Percentiles rank a stretch among this genome's conserved stretches.
Conservation (phyloP, 2,329 filamentous ascomycete species). For the Aspergillus sergii region DNA sequence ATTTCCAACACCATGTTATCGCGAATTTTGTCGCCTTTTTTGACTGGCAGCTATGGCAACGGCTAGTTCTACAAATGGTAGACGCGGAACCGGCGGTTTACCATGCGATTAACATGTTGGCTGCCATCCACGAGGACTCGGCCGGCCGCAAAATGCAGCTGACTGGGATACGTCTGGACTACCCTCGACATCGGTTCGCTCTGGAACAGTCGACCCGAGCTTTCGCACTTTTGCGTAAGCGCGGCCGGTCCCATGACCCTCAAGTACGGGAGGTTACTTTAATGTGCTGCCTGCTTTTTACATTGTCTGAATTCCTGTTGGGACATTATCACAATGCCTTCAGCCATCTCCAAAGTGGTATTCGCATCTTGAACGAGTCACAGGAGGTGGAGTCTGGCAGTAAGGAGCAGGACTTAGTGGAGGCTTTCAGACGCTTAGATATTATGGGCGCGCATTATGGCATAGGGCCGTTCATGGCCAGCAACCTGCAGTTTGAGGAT, state of each 20-base stretch:
- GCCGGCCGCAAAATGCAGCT: background rate
- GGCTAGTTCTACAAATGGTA: conserved; percentile 6
- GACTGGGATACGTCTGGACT: rapidly evolving
- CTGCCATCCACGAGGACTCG: background rate
- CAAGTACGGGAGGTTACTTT: background rate
- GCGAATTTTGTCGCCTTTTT: background rate
- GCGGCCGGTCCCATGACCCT: background rate
- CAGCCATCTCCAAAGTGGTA: background rate
- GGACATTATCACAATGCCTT: background rate
- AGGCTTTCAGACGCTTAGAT: background rate
- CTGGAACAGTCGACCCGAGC: background rate
- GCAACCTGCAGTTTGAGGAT: background rate
- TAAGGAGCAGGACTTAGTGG: background rate
- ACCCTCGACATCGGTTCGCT: background rate
- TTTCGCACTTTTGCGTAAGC: background rate
- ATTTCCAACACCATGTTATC: conserved; percentile 3
- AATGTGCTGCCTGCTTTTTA: background rate
- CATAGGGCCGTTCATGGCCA: background rate
- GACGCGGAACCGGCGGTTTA: conserved; percentile 2
- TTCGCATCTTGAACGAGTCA: background rate
- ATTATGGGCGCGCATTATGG: background rate
- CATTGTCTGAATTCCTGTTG: background rate
- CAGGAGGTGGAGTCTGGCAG: background rate
- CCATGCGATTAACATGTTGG: conserved; percentile 4
- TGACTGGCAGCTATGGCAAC: conserved; percentile 9